Evolutionary conservation across 129 eudicot species (phyloP).

Genomic region (Artemisia argyi): DNA sequence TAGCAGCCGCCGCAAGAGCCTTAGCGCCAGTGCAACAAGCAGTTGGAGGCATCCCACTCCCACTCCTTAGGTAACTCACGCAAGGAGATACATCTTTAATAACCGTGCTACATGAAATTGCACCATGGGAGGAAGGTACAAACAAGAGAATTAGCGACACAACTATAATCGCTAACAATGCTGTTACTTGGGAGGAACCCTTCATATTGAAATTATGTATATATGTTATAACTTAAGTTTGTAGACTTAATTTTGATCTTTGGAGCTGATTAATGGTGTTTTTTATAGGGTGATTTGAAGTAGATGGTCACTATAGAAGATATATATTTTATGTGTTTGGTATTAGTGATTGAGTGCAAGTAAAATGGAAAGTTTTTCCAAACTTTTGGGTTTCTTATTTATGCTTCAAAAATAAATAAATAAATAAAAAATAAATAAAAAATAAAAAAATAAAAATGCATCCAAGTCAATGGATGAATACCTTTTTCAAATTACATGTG

Average conservation of each 20-base stretch:
- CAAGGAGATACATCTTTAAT: constrained; percentile 53
- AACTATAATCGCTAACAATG: constrained; percentile 12
- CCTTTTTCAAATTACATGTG: no score
- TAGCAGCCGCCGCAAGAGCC: constrained; percentile 49
- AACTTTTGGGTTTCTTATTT: constrained; percentile 21
- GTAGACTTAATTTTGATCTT: constrained; percentile 5
- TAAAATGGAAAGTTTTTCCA: constrained; percentile 33
- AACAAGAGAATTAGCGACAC: constrained; percentile 26
- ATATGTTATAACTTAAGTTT: neutral
- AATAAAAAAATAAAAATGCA: neutral
- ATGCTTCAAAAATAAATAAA: constrained; percentile 4
- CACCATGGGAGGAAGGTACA: constrained; percentile 39
- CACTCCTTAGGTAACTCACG: constrained; percentile 51
- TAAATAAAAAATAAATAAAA: neutral
- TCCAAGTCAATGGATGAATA: neutral
- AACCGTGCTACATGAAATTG: constrained; percentile 54
- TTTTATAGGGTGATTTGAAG: constrained; percentile 31
- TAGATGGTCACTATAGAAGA: constrained; percentile 14
- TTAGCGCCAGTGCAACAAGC: constrained; percentile 67
- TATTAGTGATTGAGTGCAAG: constrained; percentile 71
- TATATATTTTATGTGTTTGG: constrained; percentile 17
- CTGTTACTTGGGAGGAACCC: constrained; percentile 20
- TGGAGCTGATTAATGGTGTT: constrained; percentile 1
- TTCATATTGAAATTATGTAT: constrained; percentile 37
- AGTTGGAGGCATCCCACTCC: constrained; percentile 61